Percentiles rank a stretch among this genome's conserved stretches.
These are phyloP conservation scores for Dryadomyces quercus-mongolicae DNA, from an alignment of 2,329 filamentous ascomycete genomes.

Conservation along the genomic window DNA sequence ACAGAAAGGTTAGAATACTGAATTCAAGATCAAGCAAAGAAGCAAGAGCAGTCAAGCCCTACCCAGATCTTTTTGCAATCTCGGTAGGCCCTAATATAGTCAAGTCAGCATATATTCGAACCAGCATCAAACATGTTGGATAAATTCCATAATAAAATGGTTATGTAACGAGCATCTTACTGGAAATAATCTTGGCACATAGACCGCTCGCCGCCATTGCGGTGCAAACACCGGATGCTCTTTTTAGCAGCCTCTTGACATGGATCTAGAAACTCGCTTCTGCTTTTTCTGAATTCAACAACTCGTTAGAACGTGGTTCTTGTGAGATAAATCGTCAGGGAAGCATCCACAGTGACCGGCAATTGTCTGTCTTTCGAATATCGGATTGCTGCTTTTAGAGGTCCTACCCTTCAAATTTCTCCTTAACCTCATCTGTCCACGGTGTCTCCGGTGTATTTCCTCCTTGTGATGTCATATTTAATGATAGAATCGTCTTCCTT, in stretches of 20 bases:
- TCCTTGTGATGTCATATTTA: background rate
- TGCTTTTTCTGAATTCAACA: constrained; percentile 52
- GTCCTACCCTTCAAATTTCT: constrained; percentile 51
- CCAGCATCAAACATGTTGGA: no score
- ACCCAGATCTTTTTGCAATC: constrained; percentile 96
- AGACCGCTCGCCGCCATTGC: constrained; percentile 75
- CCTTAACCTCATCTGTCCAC: constrained; percentile 47
- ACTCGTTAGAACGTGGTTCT: background rate
- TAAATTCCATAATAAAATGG: no score
- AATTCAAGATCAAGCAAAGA: no score
- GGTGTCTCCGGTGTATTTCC: constrained; percentile 16
- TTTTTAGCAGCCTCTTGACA: constrained; percentile 83
- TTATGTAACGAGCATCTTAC: constrained; percentile 30
- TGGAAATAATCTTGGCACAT: constrained; percentile 96
- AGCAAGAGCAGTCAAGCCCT: constrained; percentile 16
- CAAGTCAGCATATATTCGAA: constrained; percentile 4
- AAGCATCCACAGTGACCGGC: background rate
- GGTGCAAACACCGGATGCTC: constrained; percentile 78
- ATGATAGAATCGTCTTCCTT: background rate
- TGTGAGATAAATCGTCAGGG: background rate
- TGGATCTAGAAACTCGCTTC: constrained; percentile 87
- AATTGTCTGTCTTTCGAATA: background rate
- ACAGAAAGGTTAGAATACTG: background rate
- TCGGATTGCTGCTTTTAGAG: background rate
- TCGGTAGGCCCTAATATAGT: constrained; percentile 55